Base-by-base conservation (phyloP, 345 rosid species). In the Moricandia arvensis region DNA sequence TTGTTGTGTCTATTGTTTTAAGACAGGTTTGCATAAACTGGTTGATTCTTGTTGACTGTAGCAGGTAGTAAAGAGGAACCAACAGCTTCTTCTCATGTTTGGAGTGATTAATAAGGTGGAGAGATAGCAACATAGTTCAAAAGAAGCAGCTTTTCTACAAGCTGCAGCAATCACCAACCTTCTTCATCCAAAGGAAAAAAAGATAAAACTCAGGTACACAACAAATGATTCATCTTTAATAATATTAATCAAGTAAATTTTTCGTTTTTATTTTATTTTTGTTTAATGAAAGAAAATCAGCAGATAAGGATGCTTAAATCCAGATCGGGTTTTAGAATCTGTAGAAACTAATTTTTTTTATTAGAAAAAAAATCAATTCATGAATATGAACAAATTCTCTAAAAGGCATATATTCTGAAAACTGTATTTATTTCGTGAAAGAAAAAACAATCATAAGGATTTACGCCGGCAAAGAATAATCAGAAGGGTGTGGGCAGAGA, bases 71-170 rank as follows among this genome's bases (percentile, higher is more conserved):
- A 71, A 79, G 63, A 76, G 80, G 79, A 83, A 83, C 66, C 79
- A 10, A 3, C 45, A 77, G 51, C 77, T n/a, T n/a, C 31, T 84
- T 84, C 74, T 91, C 93, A 83, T 88, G 33, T 74, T 84, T 82
- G 31, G 82, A 77, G 66, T 79, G 80, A 79, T 81, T 76, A 78
- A 74, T 63, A 63, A 64, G 60, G 82, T 83, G 79, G 79, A 80
- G 77, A 79, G 59, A 78, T 72, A 79, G 81, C 87, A 91, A 85
- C 98, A 93, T 93, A 82, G 89, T 90, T 80, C 27, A 47, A 62
- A 30, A 75, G 37, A 75, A 71, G 91, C 91, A 90, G 93, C 93
- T 88, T 47, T 47, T 83, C 86, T 85, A 84, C 64, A 84, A 90
- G 93, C 92, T 88, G 93, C 90, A 82, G 90, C 91, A 69, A 82